Evolutionary conservation across 352 stramenopile species (phyloP), one percentile per base, ranked within the genome.

Genomic region (Pythium rhizo-oryzae): DNA sequence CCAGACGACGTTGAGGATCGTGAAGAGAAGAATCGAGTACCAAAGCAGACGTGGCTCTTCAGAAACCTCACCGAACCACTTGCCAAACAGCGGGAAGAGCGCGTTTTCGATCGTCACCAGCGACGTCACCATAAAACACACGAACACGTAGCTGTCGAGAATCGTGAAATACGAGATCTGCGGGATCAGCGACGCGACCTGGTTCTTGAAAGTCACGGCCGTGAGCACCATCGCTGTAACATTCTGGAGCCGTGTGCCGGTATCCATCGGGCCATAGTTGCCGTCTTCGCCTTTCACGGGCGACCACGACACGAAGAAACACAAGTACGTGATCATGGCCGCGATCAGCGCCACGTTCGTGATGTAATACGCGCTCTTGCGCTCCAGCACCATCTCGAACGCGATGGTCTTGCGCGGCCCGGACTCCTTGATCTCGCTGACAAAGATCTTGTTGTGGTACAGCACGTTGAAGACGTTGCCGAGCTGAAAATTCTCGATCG

Each of bases 141-240:
- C 84, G 41, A 79, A 85, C 1, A 90, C 76, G 41, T 86, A 90
- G 66, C 81, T 73, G 58, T 90, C 82, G 25, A 90, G 61, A 2
- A 74, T 78, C 25, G 83, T 92, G 24, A 88, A 82, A 54, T 92
- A 92, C 52, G 81, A 85, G 11, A 92, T 81, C 51, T 89, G 77
- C 11, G 83, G 83, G 2, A 88, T 80, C 0, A 80, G 47, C 1
- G 71, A 74, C 28, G 76, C 71, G 0, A 89, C 79, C n/a, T 84
- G 66, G 62, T 74, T 82, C 63, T 89, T 89, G 71, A 89, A 90
- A 24, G 74, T 86, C 58, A 90, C 77, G 16, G 77, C 78, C 39
- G 84, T 88, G 49, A 92, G 62, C 37, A 92, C 52, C 72, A 92
- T 59, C n/a, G 84, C 87, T 23, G 87, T 56, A n/a, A 85, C 81